phyloP scores from a whole-genome alignment of 176 grass and related monocot species.

The Tuctoria greenei region DNA sequence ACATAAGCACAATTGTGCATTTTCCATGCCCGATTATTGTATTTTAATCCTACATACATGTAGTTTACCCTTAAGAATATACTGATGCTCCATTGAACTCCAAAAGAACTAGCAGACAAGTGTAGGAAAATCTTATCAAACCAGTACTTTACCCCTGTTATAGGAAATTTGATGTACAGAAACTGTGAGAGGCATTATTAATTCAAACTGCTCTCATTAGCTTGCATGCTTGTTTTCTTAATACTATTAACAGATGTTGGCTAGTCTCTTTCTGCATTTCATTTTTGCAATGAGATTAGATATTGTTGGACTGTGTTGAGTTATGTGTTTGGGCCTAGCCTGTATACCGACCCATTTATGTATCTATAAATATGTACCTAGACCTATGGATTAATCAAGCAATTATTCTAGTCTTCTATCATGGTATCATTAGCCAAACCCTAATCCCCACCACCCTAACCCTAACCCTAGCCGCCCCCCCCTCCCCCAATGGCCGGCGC shows the following conservation, averaged over 20 bases:
- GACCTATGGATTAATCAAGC: too few species aligned
- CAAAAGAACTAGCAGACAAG: background rate
- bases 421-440: too few species aligned
- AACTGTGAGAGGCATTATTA: background rate
- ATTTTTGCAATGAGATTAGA: background rate
- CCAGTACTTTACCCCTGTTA: background rate
- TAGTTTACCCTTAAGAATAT: background rate
- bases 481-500: too few species aligned
- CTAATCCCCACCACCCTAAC: too few species aligned
- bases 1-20: background rate
- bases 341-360: too few species aligned
- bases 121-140: slow-evolving; percentile 5
- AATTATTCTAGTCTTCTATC: too few species aligned
- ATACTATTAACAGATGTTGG: background rate
- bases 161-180: background rate
- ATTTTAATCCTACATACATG: slow-evolving; percentile 13
- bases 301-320: too few species aligned
- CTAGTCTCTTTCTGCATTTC: background rate
- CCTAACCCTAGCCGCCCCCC: too few species aligned
- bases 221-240: slow-evolving; percentile 7
- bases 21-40: slow-evolving; percentile 11
- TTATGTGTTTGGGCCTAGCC: too few species aligned
- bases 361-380: too few species aligned
- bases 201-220: background rate
- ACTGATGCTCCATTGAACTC: background rate